Conservation (phyloP, 2,329 filamentous ascomycete species). For the Pseudopyricularia javanii region DNA sequence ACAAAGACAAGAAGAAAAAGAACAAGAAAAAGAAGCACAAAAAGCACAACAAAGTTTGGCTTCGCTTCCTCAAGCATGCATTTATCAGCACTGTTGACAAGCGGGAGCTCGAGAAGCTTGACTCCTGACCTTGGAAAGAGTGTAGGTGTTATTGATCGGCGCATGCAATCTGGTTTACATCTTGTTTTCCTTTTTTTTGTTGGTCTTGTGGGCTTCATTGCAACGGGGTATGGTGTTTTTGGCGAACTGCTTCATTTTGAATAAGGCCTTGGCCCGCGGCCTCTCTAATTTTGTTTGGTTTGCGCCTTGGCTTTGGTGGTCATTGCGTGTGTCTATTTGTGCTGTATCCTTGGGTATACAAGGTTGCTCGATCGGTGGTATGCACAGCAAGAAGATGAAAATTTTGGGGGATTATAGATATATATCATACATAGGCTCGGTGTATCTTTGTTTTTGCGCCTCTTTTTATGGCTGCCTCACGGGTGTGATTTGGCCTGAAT, state of each 20-base stretch:
- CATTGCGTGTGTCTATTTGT: too few species aligned
- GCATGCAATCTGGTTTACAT: not conserved
- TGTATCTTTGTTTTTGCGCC: too few species aligned
- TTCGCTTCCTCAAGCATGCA: slow-evolving; percentile 63
- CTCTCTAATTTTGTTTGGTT: too few species aligned
- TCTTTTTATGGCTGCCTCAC: too few species aligned
- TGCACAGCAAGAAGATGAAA: too few species aligned
- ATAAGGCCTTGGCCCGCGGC: too few species aligned
- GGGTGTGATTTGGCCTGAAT: too few species aligned
- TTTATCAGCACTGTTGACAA: slow-evolving; percentile 64
- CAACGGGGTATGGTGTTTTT: not conserved
- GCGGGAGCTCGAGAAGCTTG: slow-evolving; percentile 46
- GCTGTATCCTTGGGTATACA: too few species aligned
- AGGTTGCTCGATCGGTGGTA: too few species aligned
- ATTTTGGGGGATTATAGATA: too few species aligned
- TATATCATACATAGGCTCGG: too few species aligned
- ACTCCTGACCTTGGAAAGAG: not conserved
- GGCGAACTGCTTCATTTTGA: not conserved
- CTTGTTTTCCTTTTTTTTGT: not conserved
- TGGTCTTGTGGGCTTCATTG: not conserved
- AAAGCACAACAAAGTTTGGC: slow-evolving; percentile 59
- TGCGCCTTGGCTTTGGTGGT: too few species aligned
- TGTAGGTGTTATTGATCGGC: not conserved
- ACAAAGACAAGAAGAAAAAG: slow-evolving; percentile 30
- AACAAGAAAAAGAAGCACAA: slow-evolving; percentile 36